These are phyloP conservation scores for Actinomortierella ambigua DNA, from an alignment of 371 early-diverging fungal species.

Conservation along the genomic window DNA sequence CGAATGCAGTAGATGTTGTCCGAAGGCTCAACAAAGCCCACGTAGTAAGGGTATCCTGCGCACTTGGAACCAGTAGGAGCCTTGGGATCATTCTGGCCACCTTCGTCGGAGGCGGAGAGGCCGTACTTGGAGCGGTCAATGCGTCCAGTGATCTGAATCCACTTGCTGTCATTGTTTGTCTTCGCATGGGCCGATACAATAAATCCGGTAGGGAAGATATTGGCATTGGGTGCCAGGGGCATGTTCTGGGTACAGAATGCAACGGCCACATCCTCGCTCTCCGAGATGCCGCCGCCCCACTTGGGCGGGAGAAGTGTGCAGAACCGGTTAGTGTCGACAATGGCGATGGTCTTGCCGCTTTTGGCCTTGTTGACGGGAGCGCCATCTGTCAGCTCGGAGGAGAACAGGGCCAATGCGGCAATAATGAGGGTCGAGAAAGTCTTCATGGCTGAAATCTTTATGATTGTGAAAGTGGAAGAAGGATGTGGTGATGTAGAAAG, in stretches of 20 bases:
- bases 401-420: too few species aligned
- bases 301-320: conserved; percentile 15
- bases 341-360: conserved; percentile 10
- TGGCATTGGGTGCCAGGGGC: conserved; percentile 46
- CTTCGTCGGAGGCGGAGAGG: conserved; percentile 52
- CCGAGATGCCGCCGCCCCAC: conserved; percentile 13
- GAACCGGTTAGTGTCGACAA: conserved; percentile 5
- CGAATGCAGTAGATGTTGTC: conserved; percentile 60
- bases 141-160: conserved; percentile 62
- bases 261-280: conserved; percentile 32
- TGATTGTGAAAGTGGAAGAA: too few species aligned
- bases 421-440: too few species aligned
- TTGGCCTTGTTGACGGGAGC: conserved; percentile 1
- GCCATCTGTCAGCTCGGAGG: too few species aligned
- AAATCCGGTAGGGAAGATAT: conserved; percentile 51
- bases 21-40: conserved; percentile 61
- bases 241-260: conserved; percentile 54
- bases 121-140: conserved; percentile 57
- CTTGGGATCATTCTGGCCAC: conserved; percentile 60
- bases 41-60: conserved; percentile 57
- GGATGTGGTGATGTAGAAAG: too few species aligned
- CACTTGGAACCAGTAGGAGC: conserved; percentile 56
- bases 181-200: conserved; percentile 57
- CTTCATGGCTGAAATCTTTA: too few species aligned
- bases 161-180: conserved; percentile 35